Conservation (phyloP, 2,329 filamentous ascomycete species). For the Scytalidium sp. region DNA sequence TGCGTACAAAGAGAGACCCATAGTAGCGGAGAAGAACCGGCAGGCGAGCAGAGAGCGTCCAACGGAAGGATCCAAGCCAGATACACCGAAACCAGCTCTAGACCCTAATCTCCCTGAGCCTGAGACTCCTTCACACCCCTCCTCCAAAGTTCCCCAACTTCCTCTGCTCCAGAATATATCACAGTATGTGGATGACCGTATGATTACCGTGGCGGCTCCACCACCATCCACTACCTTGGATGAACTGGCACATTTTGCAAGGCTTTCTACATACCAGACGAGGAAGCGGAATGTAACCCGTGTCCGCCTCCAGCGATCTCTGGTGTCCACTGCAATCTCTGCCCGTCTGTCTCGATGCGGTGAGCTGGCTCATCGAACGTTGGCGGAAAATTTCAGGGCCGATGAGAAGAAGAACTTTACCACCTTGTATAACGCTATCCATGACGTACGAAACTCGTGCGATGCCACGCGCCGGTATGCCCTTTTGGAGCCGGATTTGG, state of each 20-base stretch:
- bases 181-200: constrained; percentile 60
- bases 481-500: constrained; percentile 69
- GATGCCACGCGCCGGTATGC: constrained; percentile 70
- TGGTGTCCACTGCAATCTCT: constrained; percentile 73
- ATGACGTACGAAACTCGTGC: constrained; percentile 76
- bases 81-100: constrained; percentile 25
- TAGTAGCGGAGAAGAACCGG: constrained; percentile 42
- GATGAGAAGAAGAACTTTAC: constrained; percentile 79
- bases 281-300: constrained; percentile 73
- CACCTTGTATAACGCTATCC: constrained; percentile 71
- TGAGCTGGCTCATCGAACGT: constrained; percentile 69
- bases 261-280: constrained; percentile 77
- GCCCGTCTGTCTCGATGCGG: constrained; percentile 72
- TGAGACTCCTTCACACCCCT: constrained; percentile 14
- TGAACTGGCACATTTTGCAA: constrained; percentile 75
- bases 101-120: constrained; percentile 10
- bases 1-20: constrained; percentile 37
- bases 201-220: constrained; percentile 48
- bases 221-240: constrained; percentile 68
- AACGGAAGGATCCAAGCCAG: constrained; percentile 26
- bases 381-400: constrained; percentile 74
- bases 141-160: constrained; percentile 23
- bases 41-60: constrained; percentile 14
- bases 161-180: constrained; percentile 65
- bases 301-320: constrained; percentile 68